phyloP scores from a whole-genome alignment of 768 basidiomycete species.

The Thelephora ganbajun region DNA sequence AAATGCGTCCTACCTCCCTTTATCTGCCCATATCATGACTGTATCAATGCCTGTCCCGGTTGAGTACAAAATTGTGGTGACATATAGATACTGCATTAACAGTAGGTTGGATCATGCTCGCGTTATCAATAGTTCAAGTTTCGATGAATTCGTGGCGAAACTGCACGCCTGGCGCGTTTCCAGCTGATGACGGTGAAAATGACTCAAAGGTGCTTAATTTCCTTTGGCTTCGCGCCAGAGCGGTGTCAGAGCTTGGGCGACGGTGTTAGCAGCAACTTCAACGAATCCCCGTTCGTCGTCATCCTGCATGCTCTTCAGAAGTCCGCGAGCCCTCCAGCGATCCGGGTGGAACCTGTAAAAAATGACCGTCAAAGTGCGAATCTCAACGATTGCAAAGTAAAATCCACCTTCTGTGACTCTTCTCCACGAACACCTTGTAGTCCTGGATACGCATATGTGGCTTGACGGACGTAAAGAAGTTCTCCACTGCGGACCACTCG shows the following conservation, averaged over 20 bases:
- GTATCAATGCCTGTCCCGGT: too few species aligned
- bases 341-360: conserved; percentile 57
- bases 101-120: too few species aligned
- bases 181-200: too few species aligned
- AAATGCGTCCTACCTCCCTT: too few species aligned
- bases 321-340: conserved; percentile 55
- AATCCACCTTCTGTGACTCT: conserved; percentile 36
- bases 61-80: too few species aligned
- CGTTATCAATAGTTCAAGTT: too few species aligned
- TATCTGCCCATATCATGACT: too few species aligned
- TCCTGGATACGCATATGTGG: conserved; percentile 42
- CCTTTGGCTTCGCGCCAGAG: conserved; percentile 38
- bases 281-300: conserved; percentile 42
- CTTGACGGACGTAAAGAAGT: conserved; percentile 47
- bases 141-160: too few species aligned
- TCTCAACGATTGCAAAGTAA: not conserved
- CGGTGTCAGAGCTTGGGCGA: conserved; percentile 61
- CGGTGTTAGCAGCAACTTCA: conserved; percentile 59
- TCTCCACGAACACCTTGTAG: conserved; percentile 51
- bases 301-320: conserved; percentile 44
- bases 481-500: conserved; percentile 57
- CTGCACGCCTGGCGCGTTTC: too few species aligned
- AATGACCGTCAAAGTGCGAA: conserved; percentile 4
- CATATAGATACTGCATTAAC: too few species aligned
- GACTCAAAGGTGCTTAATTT: conserved; percentile 6